These are phyloP conservation scores for Isoetes taiwanensis DNA, from an alignment of 75 land plant species.

Conservation along the genomic window DNA sequence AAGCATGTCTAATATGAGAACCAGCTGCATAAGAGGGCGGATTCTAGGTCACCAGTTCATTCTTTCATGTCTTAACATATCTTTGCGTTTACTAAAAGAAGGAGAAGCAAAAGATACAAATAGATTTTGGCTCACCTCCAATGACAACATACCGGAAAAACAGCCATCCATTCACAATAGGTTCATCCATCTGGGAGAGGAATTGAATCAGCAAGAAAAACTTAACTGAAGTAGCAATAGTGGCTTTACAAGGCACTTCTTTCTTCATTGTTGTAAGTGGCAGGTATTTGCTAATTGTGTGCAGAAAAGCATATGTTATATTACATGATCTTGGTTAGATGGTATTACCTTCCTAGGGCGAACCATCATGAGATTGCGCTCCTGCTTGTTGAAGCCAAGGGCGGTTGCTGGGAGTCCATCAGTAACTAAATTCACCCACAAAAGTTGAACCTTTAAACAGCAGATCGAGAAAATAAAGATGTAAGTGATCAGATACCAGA, in stretches of 20 bases:
- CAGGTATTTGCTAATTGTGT: too few species aligned
- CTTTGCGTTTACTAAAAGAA: too few species aligned
- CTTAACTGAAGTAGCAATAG: too few species aligned
- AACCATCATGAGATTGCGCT: constrained; percentile 80
- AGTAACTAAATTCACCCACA: constrained; percentile 96
- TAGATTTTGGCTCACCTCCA: constrained; percentile 86
- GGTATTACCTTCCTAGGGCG: constrained; percentile 80
- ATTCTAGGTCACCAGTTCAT: background rate
- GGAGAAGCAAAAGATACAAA: too few species aligned
- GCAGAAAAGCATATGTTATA: too few species aligned
- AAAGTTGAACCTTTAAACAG: constrained; percentile 73
- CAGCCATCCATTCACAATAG: constrained; percentile 95
- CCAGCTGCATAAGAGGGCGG: background rate
- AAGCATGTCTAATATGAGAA: background rate
- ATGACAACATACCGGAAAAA: constrained; percentile 94
- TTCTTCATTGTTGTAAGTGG: too few species aligned
- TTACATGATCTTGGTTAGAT: too few species aligned
- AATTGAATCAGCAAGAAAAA: too few species aligned
- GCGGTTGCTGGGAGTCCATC: constrained; percentile 99
- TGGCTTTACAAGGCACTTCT: too few species aligned
- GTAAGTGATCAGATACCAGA: too few species aligned
- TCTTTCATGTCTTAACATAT: too few species aligned
- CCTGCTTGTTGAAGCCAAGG: constrained; percentile 97
- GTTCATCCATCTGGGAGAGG: constrained; percentile 94
- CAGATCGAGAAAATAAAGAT: too few species aligned